phyloP scores from a whole-genome alignment of 176 grass and related monocot genomes.

The Avena atlantica region DNA sequence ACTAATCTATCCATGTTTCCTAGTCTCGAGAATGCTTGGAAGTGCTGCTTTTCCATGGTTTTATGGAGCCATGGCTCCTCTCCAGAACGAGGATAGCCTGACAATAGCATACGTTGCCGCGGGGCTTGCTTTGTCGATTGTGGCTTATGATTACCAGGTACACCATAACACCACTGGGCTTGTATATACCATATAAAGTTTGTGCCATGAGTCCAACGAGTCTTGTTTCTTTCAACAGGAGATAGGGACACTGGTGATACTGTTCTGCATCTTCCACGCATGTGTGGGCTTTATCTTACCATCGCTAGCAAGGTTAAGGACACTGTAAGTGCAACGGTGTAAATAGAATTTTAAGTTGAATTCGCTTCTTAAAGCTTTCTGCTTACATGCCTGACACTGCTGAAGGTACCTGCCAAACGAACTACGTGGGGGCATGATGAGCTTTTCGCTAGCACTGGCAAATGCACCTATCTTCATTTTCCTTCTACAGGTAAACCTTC shows the following conservation, averaged over 20 bases:
- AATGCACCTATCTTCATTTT: slow-evolving; percentile 67
- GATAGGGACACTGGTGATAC: slow-evolving; percentile 69
- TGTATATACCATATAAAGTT: slow-evolving; percentile 9
- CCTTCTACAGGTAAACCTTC: slow-evolving; percentile 56
- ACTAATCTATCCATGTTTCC: slow-evolving; percentile 78
- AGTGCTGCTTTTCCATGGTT: slow-evolving; percentile 77
- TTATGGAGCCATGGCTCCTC: slow-evolving; percentile 54
- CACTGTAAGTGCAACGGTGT: slow-evolving; percentile 61
- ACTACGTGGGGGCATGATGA: slow-evolving; percentile 96
- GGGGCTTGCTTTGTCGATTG: slow-evolving; percentile 61
- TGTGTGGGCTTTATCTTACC: slow-evolving; percentile 90
- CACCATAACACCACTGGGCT: background rate
- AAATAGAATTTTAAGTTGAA: background rate
- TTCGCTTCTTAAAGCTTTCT: background rate
- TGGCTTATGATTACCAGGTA: slow-evolving; percentile 97
- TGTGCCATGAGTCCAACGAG: background rate
- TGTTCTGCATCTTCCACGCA: slow-evolving; percentile 89
- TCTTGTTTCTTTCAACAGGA: slow-evolving; percentile 56
- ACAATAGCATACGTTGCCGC: slow-evolving; percentile 65
- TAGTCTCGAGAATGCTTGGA: slow-evolving; percentile 86
- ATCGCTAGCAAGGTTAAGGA: slow-evolving; percentile 80
- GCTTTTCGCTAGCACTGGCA: slow-evolving; percentile 66
- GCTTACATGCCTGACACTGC: slow-evolving; percentile 36
- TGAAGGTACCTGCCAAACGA: slow-evolving; percentile 94
- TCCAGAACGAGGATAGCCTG: slow-evolving; percentile 66